Percentiles rank a stretch among this genome's conserved stretches.
Evolutionary conservation across 768 basidiomycete species (phyloP).

Genomic region (Tulasnella sp.): DNA sequence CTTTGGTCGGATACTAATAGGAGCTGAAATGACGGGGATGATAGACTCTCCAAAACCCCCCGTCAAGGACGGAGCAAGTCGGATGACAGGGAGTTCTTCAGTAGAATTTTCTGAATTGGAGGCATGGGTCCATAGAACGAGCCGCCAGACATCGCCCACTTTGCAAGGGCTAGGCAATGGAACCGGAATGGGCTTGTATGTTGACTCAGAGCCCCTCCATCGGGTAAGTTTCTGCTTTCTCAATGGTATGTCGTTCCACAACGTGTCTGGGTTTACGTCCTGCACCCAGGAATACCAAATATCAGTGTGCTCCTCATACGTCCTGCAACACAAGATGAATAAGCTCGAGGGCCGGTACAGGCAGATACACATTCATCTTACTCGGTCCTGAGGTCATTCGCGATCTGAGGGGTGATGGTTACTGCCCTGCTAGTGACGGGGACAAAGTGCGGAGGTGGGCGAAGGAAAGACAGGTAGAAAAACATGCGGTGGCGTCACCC

Average conservation of each 20-base stretch:
- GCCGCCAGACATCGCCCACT: conserved; percentile 50
- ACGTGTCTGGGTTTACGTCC: conserved; percentile 14
- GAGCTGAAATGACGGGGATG: conserved; percentile 58
- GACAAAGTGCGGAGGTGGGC: conserved; percentile 55
- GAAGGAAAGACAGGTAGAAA: conserved; percentile 80
- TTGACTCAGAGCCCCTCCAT: conserved; percentile 44
- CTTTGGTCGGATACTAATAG: conserved; percentile 31
- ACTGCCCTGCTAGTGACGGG: conserved; percentile 31
- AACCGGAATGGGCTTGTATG: conserved; percentile 65
- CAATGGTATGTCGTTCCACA: conserved; percentile 19
- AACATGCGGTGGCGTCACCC: conserved; percentile 42
- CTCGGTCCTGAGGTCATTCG: conserved; percentile 85
- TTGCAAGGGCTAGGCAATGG: conserved; percentile 43
- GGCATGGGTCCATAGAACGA: conserved; percentile 34
- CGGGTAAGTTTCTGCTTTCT: conserved; percentile 70
- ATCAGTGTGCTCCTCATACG: conserved; percentile 39
- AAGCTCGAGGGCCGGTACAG: background rate
- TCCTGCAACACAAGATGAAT: conserved; percentile 22
- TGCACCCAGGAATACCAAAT: conserved; percentile 59
- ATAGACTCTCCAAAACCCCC: conserved; percentile 34
- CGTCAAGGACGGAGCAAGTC: conserved; percentile 33
- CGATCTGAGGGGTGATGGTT: conserved; percentile 67
- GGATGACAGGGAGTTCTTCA: conserved; percentile 22
- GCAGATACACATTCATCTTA: conserved; percentile 19
- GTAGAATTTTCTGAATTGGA: conserved; percentile 25